Evolutionary conservation across 2,329 filamentous ascomycete species (phyloP), one percentile per base, ranked within the genome.

Genomic region (Colletotrichum sp.): DNA sequence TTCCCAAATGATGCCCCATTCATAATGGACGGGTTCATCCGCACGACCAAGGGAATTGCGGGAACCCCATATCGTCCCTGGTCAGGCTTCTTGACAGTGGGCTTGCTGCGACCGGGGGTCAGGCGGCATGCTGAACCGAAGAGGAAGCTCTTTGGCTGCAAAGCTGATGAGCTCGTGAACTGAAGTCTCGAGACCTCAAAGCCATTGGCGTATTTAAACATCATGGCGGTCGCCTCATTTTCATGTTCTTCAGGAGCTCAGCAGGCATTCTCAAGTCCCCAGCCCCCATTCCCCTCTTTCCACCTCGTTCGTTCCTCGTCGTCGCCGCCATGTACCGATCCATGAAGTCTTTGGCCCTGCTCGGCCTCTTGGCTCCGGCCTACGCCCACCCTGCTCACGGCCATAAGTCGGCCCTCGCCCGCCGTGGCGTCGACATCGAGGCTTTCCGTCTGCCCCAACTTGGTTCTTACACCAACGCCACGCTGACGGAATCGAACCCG

Each of bases 321-420:
- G 5, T 27, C 25, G 71, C 27, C 39, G 28, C 27, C 63, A 73
- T 76, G 71, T 74, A 76, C 12, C 65, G 71, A 61, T 71, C 68
- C 30, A 84, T 84, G 83, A 84, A 83, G 77, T 82, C 82, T 32
- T 78, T 83, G 28, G 68, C 83, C 59, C 77, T 84, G 27, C 78
- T 85, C 6, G 83, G 83, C 28, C 81, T 85, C 32, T 77, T 83
- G n/a, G 81, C 82, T 70, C 80, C 84, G 11, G 81, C 81, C 67
- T 77, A 80, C 25, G 83, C 82, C 22, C 84, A 85, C 64, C 83
- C 83, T 7, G 80, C 82, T 19, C 79, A 80, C 48, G 68, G 68
- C 27, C 73, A 76, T 34, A 61, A 77, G 44, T 76, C 78, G 2
- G 68, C 71, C 8, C 64, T 84, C 12, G 72, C 75, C 44, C 82